Evolutionary conservation across 345 rosid species (phyloP).

Genomic region (Nasturtium officinale): DNA sequence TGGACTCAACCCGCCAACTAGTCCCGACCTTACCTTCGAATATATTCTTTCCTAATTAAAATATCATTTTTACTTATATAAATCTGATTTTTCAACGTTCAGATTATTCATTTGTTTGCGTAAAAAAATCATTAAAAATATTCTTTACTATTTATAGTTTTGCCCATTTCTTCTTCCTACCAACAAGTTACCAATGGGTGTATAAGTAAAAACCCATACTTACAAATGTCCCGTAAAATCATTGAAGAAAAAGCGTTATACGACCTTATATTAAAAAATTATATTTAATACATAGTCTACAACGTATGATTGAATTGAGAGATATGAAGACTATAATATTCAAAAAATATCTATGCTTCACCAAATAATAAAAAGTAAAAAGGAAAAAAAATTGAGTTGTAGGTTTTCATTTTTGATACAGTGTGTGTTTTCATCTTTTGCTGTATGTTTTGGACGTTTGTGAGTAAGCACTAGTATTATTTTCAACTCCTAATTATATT

Average conservation of each 20-base stretch:
- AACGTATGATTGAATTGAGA: slow-evolving; percentile 20
- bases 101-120: not conserved
- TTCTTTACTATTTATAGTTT: not conserved
- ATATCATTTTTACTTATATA: not conserved
- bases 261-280: not conserved
- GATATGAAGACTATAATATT: slow-evolving; percentile 10
- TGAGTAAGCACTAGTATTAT: slow-evolving; percentile 28
- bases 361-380: slow-evolving; percentile 37
- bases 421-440: slow-evolving; percentile 29
- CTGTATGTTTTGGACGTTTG: slow-evolving; percentile 38
- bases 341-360: not conserved
- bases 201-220: slow-evolving; percentile 19
- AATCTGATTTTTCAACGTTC: not conserved
- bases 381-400: not conserved
- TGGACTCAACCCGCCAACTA: slow-evolving; percentile 23
- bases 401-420: slow-evolving; percentile 15
- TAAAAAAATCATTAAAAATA: not conserved
- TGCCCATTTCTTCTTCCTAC: slow-evolving; percentile 18
- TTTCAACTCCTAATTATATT: slow-evolving; percentile 34
- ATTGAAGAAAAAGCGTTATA: slow-evolving; percentile 26
- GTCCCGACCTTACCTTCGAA: slow-evolving; percentile 26
- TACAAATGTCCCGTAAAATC: slow-evolving; percentile 38
- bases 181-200: slow-evolving; percentile 41
- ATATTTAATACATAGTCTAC: slow-evolving; percentile 20
- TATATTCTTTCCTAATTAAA: slow-evolving; percentile 26